A percentile compares a stretch with the other conserved stretches of the same genome.
Evolutionary conservation across 257 asterid genomes (phyloP).

Genomic region (Lantana camara): DNA sequence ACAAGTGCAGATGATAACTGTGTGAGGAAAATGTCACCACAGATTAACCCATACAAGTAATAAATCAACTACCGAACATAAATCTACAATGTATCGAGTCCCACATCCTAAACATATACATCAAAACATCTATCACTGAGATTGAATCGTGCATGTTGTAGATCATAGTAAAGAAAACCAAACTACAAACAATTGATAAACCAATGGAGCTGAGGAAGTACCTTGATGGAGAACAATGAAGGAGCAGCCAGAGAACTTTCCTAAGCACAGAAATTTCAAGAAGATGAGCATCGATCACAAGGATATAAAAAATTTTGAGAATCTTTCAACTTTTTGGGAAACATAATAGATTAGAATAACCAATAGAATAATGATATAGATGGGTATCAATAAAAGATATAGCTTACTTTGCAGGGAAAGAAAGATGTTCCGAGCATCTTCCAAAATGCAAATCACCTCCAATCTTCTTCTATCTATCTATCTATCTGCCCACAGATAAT

Average conservation of each 20-base stretch:
- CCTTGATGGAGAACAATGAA: constrained; percentile 12
- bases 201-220: background rate
- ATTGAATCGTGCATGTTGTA: no score
- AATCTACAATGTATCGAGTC: background rate
- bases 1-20: constrained; percentile 41
- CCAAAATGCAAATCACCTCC: constrained; percentile 17
- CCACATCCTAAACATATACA: no score
- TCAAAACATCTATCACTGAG: no score
- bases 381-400: constrained; percentile 7
- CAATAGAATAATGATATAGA: background rate
- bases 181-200: constrained; percentile 5
- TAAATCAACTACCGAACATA: constrained; percentile 11
- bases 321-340: background rate
- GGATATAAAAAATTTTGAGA: background rate
- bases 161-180: background rate
- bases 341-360: background rate
- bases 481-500: background rate
- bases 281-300: background rate
- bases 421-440: constrained; percentile 43
- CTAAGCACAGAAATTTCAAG: constrained; percentile 2
- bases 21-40: constrained; percentile 13
- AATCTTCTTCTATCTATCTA: background rate
- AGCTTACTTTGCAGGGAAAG: constrained; percentile 36
- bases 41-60: background rate
- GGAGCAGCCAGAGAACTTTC: constrained; percentile 21